Base-by-base conservation (phyloP, 805 yeast genomes). In the Hanseniaspora jakobsenii region DNA sequence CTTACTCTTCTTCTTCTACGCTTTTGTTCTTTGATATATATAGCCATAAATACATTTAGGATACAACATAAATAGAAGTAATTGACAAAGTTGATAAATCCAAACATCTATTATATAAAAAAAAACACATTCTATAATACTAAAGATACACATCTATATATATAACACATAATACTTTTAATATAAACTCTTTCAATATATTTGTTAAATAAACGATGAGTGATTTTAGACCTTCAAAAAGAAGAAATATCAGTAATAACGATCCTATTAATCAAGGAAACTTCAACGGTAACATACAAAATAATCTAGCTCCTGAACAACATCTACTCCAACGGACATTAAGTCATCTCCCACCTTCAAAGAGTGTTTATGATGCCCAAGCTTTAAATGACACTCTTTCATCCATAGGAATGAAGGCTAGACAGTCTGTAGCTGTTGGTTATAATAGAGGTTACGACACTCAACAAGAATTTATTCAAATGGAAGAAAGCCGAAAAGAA, bases 341-440 rank as follows among this genome's bases (percentile, higher is more conserved):
- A n/a, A 34, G 28, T 23, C 16, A 26, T 7, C 29, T 37, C 2
- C 37, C 29, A 21, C 41, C 46, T 6, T 9, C 28, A 24, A n/a
- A 28, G 17, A 22, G 30, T 12, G 19, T 22, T 3, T 38, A 42
- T 10, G 38, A 42, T 8, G 46, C 26, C 2, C 34, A 30, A 42
- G 18, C 3, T 10, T 22, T 42, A 4, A 42, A 38, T 17, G 52
- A 53, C 38, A 57, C 64, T 21, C 65, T 79, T 19, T 69, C 75
- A 32, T 69, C 77, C 0, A 55, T 79, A 5, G 86, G 85, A 0
- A 79, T 78, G 84, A 67, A 84, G 50, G 73, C 81, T 48, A 70
- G 89, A 54, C 77, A 78, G 52, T 67, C 80, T 2, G 74, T 80
- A 3, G 66, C 72, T 27, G 76, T 77, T 35, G 86, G 86, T 1